phyloP scores from a whole-genome alignment of 2,329 filamentous ascomycete genomes.

The Exophiala sp. region DNA sequence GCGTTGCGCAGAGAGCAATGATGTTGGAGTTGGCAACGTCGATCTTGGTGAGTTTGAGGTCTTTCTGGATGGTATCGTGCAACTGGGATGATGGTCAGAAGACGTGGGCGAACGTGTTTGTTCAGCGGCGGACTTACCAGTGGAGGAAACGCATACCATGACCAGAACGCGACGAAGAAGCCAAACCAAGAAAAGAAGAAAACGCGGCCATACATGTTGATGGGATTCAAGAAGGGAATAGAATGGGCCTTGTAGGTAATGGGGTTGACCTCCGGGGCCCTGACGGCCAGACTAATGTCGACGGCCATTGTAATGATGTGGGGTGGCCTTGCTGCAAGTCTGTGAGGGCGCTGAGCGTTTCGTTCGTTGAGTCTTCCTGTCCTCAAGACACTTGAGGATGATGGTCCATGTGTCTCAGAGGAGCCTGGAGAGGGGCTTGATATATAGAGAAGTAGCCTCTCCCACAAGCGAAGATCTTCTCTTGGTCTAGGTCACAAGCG shows the following conservation, averaged over 20 bases:
- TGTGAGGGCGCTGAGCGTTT: no score
- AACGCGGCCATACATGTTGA: slow-evolving; percentile 75
- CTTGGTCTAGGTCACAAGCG: background rate
- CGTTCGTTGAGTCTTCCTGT: background rate
- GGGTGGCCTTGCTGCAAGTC: background rate
- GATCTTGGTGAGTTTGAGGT: slow-evolving; percentile 63
- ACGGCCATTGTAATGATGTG: slow-evolving; percentile 10
- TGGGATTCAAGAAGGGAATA: slow-evolving; percentile 69
- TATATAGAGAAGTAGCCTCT: slow-evolving; percentile 2
- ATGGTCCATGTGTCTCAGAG: background rate
- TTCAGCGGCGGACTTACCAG: slow-evolving; percentile 63
- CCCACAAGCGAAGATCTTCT: background rate
- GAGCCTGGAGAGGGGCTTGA: slow-evolving; percentile 1
- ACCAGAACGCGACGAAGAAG: slow-evolving; percentile 83
- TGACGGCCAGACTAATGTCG: slow-evolving; percentile 10
- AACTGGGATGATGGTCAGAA: slow-evolving; percentile 43
- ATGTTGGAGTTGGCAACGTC: slow-evolving; percentile 89
- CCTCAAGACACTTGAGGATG: background rate
- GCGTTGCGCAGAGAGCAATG: slow-evolving; percentile 65
- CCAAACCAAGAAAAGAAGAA: slow-evolving; percentile 88
- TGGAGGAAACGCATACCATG: slow-evolving; percentile 85
- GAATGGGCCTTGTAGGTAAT: slow-evolving; percentile 76
- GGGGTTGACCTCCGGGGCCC: slow-evolving; percentile 69
- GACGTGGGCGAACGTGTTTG: no score
- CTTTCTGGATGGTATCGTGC: slow-evolving; percentile 70